These are phyloP conservation scores for Fusarium lyarnte DNA, from an alignment of 2,329 filamentous ascomycete genomes.

Conservation along the genomic window DNA sequence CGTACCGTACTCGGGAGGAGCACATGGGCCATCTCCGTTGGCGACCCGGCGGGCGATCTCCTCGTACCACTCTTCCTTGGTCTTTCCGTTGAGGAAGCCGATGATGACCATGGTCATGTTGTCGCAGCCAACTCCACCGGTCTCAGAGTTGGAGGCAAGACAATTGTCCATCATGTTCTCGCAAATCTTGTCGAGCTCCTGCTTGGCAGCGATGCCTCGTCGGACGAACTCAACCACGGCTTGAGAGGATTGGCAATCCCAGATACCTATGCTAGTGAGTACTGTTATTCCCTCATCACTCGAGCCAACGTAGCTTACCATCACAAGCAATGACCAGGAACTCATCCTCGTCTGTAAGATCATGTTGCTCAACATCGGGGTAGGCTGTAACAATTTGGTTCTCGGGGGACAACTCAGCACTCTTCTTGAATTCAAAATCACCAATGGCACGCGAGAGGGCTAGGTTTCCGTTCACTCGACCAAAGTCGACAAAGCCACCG, in stretches of 20 bases:
- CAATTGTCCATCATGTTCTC: constrained; percentile 99
- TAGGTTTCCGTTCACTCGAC: constrained; percentile 97
- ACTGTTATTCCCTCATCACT: constrained; percentile 18
- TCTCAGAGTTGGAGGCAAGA: constrained; percentile 96
- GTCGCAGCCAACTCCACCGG: constrained; percentile 96
- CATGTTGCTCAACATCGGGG: constrained; percentile 92
- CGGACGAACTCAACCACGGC: constrained; percentile 96
- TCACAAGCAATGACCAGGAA: constrained; percentile 94
- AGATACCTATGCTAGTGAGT: constrained; percentile 76
- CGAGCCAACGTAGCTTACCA: constrained; percentile 64
- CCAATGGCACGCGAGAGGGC: constrained; percentile 96
- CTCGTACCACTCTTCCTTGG: constrained; percentile 98
- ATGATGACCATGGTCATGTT: constrained; percentile 99
- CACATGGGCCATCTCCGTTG: constrained; percentile 96
- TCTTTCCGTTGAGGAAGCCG: constrained; percentile 88
- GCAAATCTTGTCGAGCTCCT: constrained; percentile 93
- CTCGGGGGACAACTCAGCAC: constrained; percentile 94
- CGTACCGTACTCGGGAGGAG: constrained; percentile 99
- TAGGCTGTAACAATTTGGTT: constrained; percentile 98
- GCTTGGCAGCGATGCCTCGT: constrained; percentile 94
- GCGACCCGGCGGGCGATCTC: constrained; percentile 93
- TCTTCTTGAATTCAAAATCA: constrained; percentile 99
- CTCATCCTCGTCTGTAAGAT: constrained; percentile 92
- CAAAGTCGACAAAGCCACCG: constrained; percentile 97
- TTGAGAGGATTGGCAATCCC: constrained; percentile 99